These are phyloP conservation scores for Fusarium euwallaceae DNA, from an alignment of 2,329 filamentous ascomycete species.

Conservation along the genomic window DNA sequence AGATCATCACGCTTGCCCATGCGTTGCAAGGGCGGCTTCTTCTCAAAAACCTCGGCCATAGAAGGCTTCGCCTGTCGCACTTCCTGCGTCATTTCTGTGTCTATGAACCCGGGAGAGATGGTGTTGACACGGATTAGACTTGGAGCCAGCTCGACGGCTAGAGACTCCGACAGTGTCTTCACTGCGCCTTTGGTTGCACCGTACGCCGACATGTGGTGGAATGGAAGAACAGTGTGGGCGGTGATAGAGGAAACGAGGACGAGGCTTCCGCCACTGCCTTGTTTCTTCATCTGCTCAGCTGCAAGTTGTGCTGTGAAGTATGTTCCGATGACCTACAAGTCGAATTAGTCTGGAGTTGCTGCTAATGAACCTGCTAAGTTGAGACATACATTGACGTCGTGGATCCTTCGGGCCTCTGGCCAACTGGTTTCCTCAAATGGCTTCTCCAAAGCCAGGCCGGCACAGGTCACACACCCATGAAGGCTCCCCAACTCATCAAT, in stretches of 20 bases:
- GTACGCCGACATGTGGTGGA: conserved; percentile 51
- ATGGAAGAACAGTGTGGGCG: conserved; percentile 13
- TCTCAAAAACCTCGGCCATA: conserved; percentile 51
- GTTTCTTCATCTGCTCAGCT: conserved; percentile 54
- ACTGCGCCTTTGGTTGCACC: conserved; percentile 57
- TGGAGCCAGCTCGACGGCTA: conserved; percentile 53
- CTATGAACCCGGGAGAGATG: conserved; percentile 53
- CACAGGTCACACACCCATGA: conserved; percentile 47
- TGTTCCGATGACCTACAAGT: conserved; percentile 52
- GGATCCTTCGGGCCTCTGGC: conserved; percentile 54
- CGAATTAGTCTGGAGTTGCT: neutral
- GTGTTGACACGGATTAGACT: conserved; percentile 53
- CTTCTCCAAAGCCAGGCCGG: conserved; percentile 57
- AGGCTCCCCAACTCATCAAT: conserved; percentile 41
- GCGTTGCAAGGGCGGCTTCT: conserved; percentile 52
- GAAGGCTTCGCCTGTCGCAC: conserved; percentile 46
- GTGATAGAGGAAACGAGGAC: conserved; percentile 40
- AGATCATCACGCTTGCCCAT: conserved; percentile 57
- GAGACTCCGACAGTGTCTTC: conserved; percentile 52
- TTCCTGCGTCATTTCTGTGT: conserved; percentile 50
- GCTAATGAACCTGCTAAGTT: neutral
- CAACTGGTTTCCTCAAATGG: conserved; percentile 57
- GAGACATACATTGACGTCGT: conserved; percentile 55
- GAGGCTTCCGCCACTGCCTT: conserved; percentile 53
- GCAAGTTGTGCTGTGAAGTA: conserved; percentile 57